Evolutionary conservation across 371 early-diverging fungal species (phyloP).

Genomic region (Mortierella sp.): DNA sequence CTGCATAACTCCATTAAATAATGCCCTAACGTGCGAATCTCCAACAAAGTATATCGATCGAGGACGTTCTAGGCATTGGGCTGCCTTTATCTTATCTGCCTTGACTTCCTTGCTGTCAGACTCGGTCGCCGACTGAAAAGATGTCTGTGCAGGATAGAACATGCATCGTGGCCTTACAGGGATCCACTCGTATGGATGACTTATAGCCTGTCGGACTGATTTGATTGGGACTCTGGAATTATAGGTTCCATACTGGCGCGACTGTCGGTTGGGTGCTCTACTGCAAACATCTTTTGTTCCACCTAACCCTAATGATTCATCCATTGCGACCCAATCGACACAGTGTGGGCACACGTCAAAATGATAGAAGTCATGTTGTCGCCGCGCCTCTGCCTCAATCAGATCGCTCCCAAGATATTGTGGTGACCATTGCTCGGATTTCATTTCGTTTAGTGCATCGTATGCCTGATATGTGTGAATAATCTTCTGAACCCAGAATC

Average conservation of each 20-base stretch:
- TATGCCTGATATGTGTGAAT: slow-evolving; percentile 30
- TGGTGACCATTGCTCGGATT: slow-evolving; percentile 8
- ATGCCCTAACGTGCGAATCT: slow-evolving; percentile 25
- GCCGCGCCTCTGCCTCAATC: slow-evolving; percentile 4
- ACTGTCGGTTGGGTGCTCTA: slow-evolving; percentile 11
- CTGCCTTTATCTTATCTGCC: slow-evolving; percentile 17
- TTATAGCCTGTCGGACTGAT: slow-evolving; percentile 15
- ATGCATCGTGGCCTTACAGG: slow-evolving; percentile 35
- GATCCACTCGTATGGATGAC: slow-evolving; percentile 35
- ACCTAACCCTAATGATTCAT: slow-evolving; percentile 21
- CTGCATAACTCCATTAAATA: slow-evolving; percentile 28
- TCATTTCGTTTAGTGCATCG: slow-evolving; percentile 26
- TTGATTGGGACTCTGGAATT: slow-evolving; percentile 15
- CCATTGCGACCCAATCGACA: slow-evolving; percentile 14
- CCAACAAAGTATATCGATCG: slow-evolving; percentile 38
- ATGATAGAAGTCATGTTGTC: slow-evolving; percentile 15
- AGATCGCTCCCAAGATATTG: slow-evolving; percentile 25
- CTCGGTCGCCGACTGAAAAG: slow-evolving; percentile 13
- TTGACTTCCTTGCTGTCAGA: slow-evolving; percentile 11
- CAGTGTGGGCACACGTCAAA: slow-evolving; percentile 41
- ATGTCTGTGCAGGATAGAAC: slow-evolving; percentile 16
- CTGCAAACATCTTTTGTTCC: slow-evolving; percentile 20
- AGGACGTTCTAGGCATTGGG: slow-evolving; percentile 8
- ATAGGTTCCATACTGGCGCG: slow-evolving; percentile 37
- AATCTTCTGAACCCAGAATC: slow-evolving; percentile 41